Evolutionary conservation across 73 alveolate species (phyloP).

Genomic region (Uronychia setigera): DNA sequence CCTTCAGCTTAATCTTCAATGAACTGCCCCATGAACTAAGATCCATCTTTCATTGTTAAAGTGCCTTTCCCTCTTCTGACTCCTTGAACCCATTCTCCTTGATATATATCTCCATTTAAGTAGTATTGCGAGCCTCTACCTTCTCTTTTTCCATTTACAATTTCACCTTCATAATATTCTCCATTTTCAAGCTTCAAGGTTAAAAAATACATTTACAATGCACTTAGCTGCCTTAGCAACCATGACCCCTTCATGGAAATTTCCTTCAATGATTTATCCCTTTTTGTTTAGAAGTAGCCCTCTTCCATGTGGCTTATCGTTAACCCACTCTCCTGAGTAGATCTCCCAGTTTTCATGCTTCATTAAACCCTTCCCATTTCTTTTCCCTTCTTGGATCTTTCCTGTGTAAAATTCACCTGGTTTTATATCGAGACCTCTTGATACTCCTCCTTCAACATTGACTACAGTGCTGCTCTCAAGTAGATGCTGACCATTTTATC

Average conservation of each 20-base stretch:
- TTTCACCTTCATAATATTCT: conserved; percentile 47
- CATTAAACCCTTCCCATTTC: too few relatives aligned
- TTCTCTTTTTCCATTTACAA: conserved; percentile 34
- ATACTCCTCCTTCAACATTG: too few relatives aligned
- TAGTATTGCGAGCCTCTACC: conserved; percentile 65
- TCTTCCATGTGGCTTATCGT: conserved; percentile 3
- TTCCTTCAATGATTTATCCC: neutral
- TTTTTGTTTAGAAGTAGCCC: neutral
- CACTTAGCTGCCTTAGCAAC: neutral
- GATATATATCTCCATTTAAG: conserved; percentile 66
- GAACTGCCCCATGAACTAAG: conserved; percentile 66
- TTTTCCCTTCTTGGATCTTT: too few relatives aligned
- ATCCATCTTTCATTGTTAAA: conserved; percentile 47
- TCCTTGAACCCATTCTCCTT: conserved; percentile 71
- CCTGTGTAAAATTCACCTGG: too few relatives aligned
- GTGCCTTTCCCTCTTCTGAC: conserved; percentile 67
- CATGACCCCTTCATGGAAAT: neutral
- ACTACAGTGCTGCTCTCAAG: too few relatives aligned
- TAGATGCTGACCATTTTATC: too few relatives aligned
- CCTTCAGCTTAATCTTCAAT: conserved; percentile 16
- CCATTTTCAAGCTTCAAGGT: conserved; percentile 18
- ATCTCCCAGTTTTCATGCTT: too few relatives aligned
- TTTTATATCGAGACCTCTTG: too few relatives aligned
- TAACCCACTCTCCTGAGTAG: conserved; percentile 10
- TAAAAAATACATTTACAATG: neutral